Percentiles rank a stretch among this genome's conserved stretches.
Evolutionary conservation across 106 monocot species (phyloP).

Genomic region (Phalaenopsis equestris): DNA sequence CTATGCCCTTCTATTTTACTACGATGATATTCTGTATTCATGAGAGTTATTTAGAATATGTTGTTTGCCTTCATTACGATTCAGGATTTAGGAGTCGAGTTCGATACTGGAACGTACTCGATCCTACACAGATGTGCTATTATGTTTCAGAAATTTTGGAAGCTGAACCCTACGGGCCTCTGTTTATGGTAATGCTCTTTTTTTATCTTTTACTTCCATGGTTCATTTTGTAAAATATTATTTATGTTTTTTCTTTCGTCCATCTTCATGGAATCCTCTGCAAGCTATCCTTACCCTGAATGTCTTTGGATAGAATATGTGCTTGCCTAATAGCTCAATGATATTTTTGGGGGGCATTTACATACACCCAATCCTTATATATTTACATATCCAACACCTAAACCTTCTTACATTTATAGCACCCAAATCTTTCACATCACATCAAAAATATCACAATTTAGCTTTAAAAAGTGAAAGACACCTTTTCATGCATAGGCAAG

Average conservation of each 20-base stretch:
- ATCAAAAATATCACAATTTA: too few relatives aligned
- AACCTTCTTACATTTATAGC: too few relatives aligned
- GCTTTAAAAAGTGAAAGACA: too few relatives aligned
- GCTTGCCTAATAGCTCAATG: background rate
- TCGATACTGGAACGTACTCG: slow-evolving; percentile 54
- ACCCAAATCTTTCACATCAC: too few relatives aligned
- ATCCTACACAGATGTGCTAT: slow-evolving; percentile 77
- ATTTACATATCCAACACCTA: too few relatives aligned
- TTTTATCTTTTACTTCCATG: background rate
- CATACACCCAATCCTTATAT: too few relatives aligned
- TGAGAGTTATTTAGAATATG: background rate
- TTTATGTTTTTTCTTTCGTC: background rate
- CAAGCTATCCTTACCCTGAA: background rate
- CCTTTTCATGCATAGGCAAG: too few relatives aligned
- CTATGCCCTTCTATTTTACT: background rate
- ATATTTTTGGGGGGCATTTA: background rate
- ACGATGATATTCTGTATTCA: background rate
- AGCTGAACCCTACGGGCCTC: slow-evolving; percentile 62
- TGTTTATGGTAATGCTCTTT: slow-evolving; percentile 72
- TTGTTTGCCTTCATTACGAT: background rate
- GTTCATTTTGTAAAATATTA: background rate
- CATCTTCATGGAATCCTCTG: background rate
- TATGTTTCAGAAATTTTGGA: slow-evolving; percentile 87
- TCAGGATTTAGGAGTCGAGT: slow-evolving; percentile 88
- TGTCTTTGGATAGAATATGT: background rate